These are phyloP conservation scores for Trichoderma sp. DNA, from an alignment of 2,329 filamentous ascomycete species.

Conservation along the genomic window DNA sequence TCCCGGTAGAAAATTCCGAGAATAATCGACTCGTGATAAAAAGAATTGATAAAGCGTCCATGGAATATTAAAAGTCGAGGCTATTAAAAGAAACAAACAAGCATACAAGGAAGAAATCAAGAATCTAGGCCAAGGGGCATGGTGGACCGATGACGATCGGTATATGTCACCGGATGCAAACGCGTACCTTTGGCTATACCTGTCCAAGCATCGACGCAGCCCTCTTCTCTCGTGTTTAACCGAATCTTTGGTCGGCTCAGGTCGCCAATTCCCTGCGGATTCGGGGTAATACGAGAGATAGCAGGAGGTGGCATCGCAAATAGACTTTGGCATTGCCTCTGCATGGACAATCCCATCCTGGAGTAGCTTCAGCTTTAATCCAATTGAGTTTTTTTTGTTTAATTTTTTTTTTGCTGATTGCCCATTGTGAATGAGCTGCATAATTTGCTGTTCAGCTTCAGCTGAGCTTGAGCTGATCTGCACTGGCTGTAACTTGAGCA, in stretches of 20 bases:
- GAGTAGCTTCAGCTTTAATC: background rate
- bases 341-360: background rate
- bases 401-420: background rate
- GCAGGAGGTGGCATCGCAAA: background rate
- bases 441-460: background rate
- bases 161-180: constrained; percentile 1
- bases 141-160: constrained; percentile 15
- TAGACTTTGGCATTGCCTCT: constrained; percentile 13
- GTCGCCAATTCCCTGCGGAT: background rate
- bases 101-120: background rate
- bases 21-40: background rate
- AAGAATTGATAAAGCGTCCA: background rate
- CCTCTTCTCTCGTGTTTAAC: constrained; percentile 1
- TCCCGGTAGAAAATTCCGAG: background rate
- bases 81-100: background rate
- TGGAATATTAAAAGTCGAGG: background rate
- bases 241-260: background rate
- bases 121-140: background rate
- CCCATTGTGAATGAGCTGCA: background rate
- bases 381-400: background rate
- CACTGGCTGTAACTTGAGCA: background rate
- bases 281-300: constrained; percentile 4
- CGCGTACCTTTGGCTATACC: background rate
- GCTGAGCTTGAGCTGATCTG: background rate
- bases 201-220: background rate